phyloP scores from a whole-genome alignment of 1,284 basidiomycete genomes.

The Puccinia novopanici region DNA sequence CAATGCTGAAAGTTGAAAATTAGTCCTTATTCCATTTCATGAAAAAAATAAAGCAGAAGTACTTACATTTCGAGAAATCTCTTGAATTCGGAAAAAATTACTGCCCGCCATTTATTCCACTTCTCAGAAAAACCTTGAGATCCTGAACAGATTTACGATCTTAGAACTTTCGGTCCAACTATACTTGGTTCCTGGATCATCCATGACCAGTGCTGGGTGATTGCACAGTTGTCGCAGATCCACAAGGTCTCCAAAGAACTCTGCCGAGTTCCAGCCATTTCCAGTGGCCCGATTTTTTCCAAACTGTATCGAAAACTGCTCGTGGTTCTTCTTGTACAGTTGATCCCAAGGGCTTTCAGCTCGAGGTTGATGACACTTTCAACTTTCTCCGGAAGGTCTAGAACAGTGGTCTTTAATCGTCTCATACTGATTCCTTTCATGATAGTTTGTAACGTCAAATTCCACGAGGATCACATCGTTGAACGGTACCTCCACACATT shows the following conservation, averaged over 20 bases:
- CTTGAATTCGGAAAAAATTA: too few species aligned
- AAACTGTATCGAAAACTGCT: not conserved
- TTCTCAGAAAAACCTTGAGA: not conserved
- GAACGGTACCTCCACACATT: constrained; percentile 46
- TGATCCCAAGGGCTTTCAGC: not conserved
- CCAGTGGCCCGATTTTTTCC: not conserved
- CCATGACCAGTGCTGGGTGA: not conserved
- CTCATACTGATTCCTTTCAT: constrained; percentile 1
- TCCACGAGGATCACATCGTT: not conserved
- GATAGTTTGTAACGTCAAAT: not conserved
- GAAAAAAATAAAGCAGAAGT: too few species aligned
- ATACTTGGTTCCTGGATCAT: not conserved
- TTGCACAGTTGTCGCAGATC: constrained; percentile 8
- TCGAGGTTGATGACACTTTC: not conserved
- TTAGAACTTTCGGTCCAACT: not conserved
- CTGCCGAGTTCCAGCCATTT: not conserved
- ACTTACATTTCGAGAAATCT: too few species aligned
- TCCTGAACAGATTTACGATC: constrained; percentile 5
- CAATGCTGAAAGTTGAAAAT: too few species aligned
- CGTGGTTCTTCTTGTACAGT: not conserved
- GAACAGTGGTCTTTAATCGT: not conserved
- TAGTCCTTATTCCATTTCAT: too few species aligned
- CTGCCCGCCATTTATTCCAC: too few species aligned
- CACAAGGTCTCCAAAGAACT: not conserved
- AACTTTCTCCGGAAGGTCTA: not conserved